phyloP scores from a whole-genome alignment of 306 rosid genomes.

The Neltuma alba region DNA sequence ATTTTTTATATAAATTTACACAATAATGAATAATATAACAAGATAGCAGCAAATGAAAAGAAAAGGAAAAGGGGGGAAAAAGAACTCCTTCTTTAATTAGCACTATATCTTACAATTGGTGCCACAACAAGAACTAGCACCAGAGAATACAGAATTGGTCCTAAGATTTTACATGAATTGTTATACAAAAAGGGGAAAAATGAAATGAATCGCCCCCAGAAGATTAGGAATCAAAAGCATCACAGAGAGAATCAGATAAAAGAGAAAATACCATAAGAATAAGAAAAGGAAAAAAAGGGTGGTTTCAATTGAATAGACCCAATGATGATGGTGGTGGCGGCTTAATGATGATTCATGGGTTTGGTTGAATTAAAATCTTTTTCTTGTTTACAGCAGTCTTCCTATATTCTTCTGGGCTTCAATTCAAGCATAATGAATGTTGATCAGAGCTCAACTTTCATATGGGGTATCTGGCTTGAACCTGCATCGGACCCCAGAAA shows the following conservation, averaged over 20 bases:
- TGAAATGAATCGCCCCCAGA: constrained; percentile 40
- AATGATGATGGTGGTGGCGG: background rate
- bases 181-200: constrained; percentile 33
- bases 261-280: background rate
- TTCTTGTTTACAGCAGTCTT: background rate
- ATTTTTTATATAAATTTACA: background rate
- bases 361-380: background rate
- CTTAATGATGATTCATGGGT: background rate
- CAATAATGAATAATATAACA: background rate
- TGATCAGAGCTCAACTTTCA: constrained; percentile 47
- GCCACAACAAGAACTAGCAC: constrained; percentile 57
- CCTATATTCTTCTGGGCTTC: constrained; percentile 6
- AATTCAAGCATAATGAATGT: constrained; percentile 1
- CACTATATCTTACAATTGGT: constrained; percentile 72
- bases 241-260: constrained; percentile 12
- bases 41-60: background rate
- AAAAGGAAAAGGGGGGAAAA: background rate
- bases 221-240: constrained; percentile 48
- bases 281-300: background rate
- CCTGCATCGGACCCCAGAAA: constrained; percentile 47
- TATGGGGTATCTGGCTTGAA: constrained; percentile 62
- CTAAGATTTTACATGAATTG: constrained; percentile 74
- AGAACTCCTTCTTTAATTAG: constrained; percentile 56
- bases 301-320: constrained; percentile 7
- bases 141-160: constrained; percentile 57